Percentiles rank a stretch among this genome's conserved stretches.
Conservation (phyloP, 2,329 filamentous ascomycete genomes). For the Diaporthe sp. region DNA sequence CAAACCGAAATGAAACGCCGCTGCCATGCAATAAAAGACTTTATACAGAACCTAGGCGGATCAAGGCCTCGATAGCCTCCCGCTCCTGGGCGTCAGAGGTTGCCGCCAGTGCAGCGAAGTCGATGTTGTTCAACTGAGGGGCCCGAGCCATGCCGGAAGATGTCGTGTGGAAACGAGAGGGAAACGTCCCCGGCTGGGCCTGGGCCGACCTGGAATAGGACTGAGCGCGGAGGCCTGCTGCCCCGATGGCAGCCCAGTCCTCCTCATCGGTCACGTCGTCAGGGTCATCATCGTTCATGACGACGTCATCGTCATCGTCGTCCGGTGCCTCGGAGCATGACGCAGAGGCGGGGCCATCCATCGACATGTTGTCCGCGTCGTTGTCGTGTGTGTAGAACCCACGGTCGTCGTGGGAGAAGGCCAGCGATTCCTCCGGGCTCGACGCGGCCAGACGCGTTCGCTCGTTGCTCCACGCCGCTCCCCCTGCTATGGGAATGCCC, state of each 20-base stretch:
- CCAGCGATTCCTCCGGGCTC: conserved; percentile 78
- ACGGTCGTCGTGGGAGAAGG: conserved; percentile 81
- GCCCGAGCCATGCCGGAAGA: conserved; percentile 66
- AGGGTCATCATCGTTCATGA: conserved; percentile 78
- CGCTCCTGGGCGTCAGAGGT: conserved; percentile 80
- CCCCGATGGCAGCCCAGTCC: conserved; percentile 93
- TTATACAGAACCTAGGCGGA: conserved; percentile 86
- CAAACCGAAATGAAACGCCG: conserved; percentile 61
- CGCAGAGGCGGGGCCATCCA: conserved; percentile 77
- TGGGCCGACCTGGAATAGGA: conserved; percentile 73
- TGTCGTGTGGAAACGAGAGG: conserved; percentile 64
- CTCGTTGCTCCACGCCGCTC: conserved; percentile 58
- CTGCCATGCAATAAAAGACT: conserved; percentile 62
- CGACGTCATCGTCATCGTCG: conserved; percentile 75
- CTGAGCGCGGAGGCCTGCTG: conserved; percentile 82
- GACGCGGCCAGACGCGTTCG: conserved; percentile 66
- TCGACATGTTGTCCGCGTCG: conserved; percentile 96
- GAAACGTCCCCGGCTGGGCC: conserved; percentile 67
- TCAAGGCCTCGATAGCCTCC: conserved; percentile 84
- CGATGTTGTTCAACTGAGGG: conserved; percentile 65
- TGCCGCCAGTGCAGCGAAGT: conserved; percentile 65
- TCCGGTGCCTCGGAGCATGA: conserved; percentile 83
- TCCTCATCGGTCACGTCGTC: conserved; percentile 94
- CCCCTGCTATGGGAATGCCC: conserved; percentile 71
- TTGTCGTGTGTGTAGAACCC: conserved; percentile 76